Evolutionary conservation across 2,329 filamentous ascomycete species (phyloP).

Genomic region (Claviceps africana): DNA sequence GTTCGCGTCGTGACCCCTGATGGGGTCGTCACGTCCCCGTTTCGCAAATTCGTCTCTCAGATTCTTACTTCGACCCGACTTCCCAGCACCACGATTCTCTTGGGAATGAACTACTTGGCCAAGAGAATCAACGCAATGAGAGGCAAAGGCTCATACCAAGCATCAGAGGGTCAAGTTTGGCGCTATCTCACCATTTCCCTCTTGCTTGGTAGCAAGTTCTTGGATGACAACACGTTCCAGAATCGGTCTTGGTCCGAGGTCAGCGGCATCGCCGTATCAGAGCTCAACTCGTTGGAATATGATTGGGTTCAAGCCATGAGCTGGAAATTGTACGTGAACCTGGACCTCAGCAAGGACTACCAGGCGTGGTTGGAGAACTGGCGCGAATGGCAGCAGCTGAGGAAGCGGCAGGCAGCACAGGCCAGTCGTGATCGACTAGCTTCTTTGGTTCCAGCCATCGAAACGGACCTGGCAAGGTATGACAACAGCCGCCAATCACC

Average conservation of each 20-base stretch:
- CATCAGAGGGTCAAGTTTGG: constrained; percentile 62
- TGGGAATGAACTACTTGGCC: constrained; percentile 80
- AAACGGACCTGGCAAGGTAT: constrained; percentile 27
- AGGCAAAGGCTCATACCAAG: constrained; percentile 36
- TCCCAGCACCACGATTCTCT: constrained; percentile 78
- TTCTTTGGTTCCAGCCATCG: constrained; percentile 33
- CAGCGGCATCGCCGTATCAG: constrained; percentile 70
- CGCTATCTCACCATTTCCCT: constrained; percentile 75
- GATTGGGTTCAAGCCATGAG: constrained; percentile 75
- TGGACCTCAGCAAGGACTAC: constrained; percentile 60
- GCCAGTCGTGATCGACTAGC: constrained; percentile 36
- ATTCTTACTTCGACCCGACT: constrained; percentile 82
- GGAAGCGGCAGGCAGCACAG: constrained; percentile 37
- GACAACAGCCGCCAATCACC: constrained; percentile 24
- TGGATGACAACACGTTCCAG: constrained; percentile 96
- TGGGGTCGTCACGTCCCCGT: constrained; percentile 48
- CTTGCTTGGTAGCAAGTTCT: constrained; percentile 83
- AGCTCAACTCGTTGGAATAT: constrained; percentile 74
- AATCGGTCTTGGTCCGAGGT: constrained; percentile 95
- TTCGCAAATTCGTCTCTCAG: constrained; percentile 83
- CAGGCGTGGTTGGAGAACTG: constrained; percentile 48
- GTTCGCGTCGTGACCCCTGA: constrained; percentile 42
- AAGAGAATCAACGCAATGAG: constrained; percentile 68
- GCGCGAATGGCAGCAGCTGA: constrained; percentile 41
- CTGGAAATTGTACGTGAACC: constrained; percentile 78